Evolutionary conservation across 1,284 basidiomycete genomes (phyloP).

Genomic region (Lignosus rhinocerotis): DNA sequence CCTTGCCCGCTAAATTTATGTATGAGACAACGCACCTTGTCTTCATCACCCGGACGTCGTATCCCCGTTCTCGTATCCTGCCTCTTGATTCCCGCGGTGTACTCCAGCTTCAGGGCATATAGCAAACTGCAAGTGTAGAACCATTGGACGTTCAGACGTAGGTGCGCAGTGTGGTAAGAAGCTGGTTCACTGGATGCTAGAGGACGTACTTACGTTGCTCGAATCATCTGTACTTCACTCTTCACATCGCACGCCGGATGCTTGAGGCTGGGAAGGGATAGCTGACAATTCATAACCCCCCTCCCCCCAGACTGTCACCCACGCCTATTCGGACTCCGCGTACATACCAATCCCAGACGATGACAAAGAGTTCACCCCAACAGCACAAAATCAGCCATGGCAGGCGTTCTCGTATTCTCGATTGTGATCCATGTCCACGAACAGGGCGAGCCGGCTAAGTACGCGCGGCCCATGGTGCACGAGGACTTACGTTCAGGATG

Average conservation of each 20-base stretch:
- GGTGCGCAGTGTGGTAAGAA: neutral
- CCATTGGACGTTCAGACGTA: neutral
- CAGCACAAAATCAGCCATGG: neutral
- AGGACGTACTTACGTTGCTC: neutral
- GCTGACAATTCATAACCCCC: too few relatives aligned
- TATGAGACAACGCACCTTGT: neutral
- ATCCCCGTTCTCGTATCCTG: neutral
- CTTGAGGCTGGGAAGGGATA: neutral
- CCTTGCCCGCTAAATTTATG: neutral
- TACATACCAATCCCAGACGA: too few relatives aligned
- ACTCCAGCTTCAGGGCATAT: neutral
- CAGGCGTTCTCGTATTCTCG: neutral
- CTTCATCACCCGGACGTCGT: neutral
- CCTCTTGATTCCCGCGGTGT: neutral
- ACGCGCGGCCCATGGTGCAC: neutral
- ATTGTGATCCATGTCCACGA: neutral
- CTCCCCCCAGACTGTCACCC: too few relatives aligned
- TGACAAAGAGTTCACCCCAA: too few relatives aligned
- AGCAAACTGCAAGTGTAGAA: neutral
- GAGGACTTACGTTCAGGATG: neutral
- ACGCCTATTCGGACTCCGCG: too few relatives aligned
- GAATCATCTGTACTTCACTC: neutral
- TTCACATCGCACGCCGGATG: neutral
- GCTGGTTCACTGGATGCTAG: neutral
- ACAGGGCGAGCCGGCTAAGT: neutral